Evolutionary conservation across 1,284 basidiomycete genomes (phyloP).

Genomic region (Rhodotorula mucilaginosa): DNA sequence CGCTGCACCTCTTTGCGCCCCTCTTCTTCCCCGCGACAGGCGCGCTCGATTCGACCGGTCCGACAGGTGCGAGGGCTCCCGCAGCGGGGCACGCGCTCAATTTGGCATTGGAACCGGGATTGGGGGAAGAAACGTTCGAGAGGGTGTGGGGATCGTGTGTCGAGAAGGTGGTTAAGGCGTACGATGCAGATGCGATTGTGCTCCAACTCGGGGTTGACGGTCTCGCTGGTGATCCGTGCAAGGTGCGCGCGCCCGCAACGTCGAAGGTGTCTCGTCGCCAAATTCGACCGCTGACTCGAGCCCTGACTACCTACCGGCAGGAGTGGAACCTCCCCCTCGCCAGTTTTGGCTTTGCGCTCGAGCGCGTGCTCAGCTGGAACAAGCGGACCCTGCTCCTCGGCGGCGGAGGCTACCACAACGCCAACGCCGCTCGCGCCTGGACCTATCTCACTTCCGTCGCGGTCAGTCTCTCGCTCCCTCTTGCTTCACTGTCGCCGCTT

Average conservation of each 20-base stretch:
- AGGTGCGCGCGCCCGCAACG: slow-evolving; percentile 43
- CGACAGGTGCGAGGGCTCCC: slow-evolving; percentile 53
- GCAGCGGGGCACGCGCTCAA: slow-evolving; percentile 71
- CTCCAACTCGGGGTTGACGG: slow-evolving; percentile 85
- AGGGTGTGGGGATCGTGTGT: slow-evolving; percentile 62
- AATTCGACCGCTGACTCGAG: slow-evolving; percentile 26
- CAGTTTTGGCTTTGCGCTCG: slow-evolving; percentile 3
- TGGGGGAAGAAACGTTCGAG: slow-evolving; percentile 58
- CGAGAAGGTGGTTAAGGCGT: slow-evolving; percentile 62
- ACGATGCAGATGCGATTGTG: slow-evolving; percentile 72
- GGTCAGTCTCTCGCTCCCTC: slow-evolving; percentile 52
- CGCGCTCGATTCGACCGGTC: slow-evolving; percentile 27
- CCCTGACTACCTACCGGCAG: slow-evolving; percentile 29
- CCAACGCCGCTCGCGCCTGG: slow-evolving; percentile 82
- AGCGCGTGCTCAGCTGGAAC: slow-evolving; percentile 51
- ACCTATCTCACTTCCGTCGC: slow-evolving; percentile 71
- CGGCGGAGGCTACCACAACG: slow-evolving; percentile 71
- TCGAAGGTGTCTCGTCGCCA: slow-evolving; percentile 30
- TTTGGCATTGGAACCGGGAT: slow-evolving; percentile 67
- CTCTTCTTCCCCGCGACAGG: slow-evolving; percentile 71
- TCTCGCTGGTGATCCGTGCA: slow-evolving; percentile 75
- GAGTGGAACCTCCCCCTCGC: slow-evolving; percentile 62
- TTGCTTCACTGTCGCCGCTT: background rate
- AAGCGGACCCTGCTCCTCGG: slow-evolving; percentile 26
- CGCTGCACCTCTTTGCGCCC: slow-evolving; percentile 74